These are phyloP conservation scores for Hymenoscyphus infarciens DNA, from an alignment of 2,329 filamentous ascomycete species.

Conservation along the genomic window DNA sequence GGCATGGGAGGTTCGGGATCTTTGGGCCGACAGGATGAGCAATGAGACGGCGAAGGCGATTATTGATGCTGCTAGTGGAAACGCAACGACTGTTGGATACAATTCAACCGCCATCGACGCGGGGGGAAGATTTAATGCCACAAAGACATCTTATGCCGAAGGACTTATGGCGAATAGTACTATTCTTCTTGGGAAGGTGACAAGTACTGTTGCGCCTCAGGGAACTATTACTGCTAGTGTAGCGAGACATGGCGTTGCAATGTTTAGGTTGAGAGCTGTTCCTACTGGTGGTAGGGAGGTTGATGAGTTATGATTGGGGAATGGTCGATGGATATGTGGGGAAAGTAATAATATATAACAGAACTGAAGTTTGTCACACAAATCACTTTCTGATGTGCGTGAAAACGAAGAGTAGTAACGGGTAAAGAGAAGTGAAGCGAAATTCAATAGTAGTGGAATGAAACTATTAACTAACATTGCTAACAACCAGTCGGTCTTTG, in stretches of 20 bases:
- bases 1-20: slow-evolving; percentile 51
- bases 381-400: not conserved
- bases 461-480: too few species aligned
- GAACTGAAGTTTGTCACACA: not conserved
- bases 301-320: slow-evolving; percentile 40
- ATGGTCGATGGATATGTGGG: not conserved
- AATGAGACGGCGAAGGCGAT: slow-evolving; percentile 42
- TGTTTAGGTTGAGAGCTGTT: slow-evolving; percentile 44
- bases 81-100: slow-evolving; percentile 30
- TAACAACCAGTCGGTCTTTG: too few species aligned
- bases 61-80: slow-evolving; percentile 39
- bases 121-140: slow-evolving; percentile 44
- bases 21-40: slow-evolving; percentile 54
- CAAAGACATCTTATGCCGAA: slow-evolving; percentile 45
- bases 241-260: slow-evolving; percentile 46
- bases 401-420: not conserved
- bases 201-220: slow-evolving; percentile 39
- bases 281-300: slow-evolving; percentile 36
- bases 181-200: slow-evolving; percentile 46
- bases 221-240: slow-evolving; percentile 44
- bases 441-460: too few species aligned
- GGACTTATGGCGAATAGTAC: slow-evolving; percentile 42
- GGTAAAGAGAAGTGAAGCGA: too few species aligned
- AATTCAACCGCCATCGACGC: slow-evolving; percentile 32
- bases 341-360: not conserved